phyloP scores from a whole-genome alignment of 1,284 basidiomycete species.

The Takashimella koratensis region DNA sequence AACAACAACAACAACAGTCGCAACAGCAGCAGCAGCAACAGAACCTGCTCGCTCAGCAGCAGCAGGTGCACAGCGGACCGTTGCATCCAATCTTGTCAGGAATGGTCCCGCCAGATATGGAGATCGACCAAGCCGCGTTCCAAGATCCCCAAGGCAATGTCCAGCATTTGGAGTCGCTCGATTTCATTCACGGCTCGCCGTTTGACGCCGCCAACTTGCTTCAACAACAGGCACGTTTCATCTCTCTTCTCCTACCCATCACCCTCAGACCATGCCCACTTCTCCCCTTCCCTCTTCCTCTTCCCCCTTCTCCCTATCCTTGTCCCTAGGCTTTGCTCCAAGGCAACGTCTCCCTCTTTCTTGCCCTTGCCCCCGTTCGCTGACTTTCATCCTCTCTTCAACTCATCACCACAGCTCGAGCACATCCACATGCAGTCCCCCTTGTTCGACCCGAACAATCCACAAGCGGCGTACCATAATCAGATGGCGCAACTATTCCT shows the following conservation, averaged over 20 bases:
- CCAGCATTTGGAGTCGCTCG: background rate
- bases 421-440: slow-evolving; percentile 50
- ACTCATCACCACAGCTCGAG: slow-evolving; percentile 34
- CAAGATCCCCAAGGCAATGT: background rate
- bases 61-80: background rate
- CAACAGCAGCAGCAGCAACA: background rate
- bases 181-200: background rate
- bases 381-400: too few relatives aligned
- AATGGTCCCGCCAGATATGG: background rate
- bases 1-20: slow-evolving; percentile 1
- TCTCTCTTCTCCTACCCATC: background rate
- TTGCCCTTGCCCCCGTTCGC: too few relatives aligned
- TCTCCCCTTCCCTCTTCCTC: too few relatives aligned
- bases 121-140: background rate
- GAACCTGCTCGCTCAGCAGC: background rate
- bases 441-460: slow-evolving; percentile 34
- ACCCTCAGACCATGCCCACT: too few relatives aligned
- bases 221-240: background rate
- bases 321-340: too few relatives aligned
- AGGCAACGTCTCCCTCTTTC: too few relatives aligned
- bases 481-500: slow-evolving; percentile 39
- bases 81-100: background rate
- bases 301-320: too few relatives aligned
- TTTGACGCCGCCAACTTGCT: background rate
- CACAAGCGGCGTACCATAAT: slow-evolving; percentile 24